Conservation (phyloP, 2,329 filamentous ascomycete species). For the Aspergillus oerlinghausenensis region DNA sequence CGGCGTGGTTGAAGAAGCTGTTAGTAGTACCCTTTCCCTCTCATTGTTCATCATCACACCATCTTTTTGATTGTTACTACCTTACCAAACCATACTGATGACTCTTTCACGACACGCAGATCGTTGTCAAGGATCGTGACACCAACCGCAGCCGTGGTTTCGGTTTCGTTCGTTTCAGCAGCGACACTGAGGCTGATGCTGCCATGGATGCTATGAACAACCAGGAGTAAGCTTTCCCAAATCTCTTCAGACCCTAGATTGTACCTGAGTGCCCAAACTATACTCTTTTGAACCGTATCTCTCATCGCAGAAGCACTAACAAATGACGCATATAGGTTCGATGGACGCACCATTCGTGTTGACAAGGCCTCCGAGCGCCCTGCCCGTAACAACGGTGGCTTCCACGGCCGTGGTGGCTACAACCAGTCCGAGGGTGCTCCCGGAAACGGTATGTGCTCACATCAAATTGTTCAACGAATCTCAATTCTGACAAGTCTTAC, state of each 20-base stretch:
- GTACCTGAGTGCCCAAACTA: not conserved
- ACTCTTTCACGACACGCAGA: slow-evolving; percentile 49
- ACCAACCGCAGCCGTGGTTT: slow-evolving; percentile 96
- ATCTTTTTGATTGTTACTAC: slow-evolving; percentile 1
- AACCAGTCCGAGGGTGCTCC: slow-evolving; percentile 35
- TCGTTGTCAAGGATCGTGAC: slow-evolving; percentile 96
- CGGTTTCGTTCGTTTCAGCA: slow-evolving; percentile 85
- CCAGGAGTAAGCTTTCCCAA: slow-evolving; percentile 60
- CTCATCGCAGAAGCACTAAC: slow-evolving; percentile 5
- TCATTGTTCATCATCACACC: slow-evolving; percentile 4
- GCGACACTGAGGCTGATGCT: slow-evolving; percentile 38
- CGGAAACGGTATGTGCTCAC: slow-evolving; percentile 13
- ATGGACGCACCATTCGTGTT: slow-evolving; percentile 89
- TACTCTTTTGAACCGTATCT: slow-evolving; percentile 14
- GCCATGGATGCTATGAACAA: slow-evolving; percentile 44
- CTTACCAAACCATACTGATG: slow-evolving; percentile 6
- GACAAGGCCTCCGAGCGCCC: slow-evolving; percentile 87
- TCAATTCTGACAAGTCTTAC: not conserved
- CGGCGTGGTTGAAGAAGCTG: slow-evolving; percentile 88
- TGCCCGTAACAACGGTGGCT: slow-evolving; percentile 51
- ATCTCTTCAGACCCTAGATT: not conserved
- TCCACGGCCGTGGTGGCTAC: slow-evolving; percentile 44
- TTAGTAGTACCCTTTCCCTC: slow-evolving; percentile 50
- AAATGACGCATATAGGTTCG: slow-evolving; percentile 60
- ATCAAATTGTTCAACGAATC: not conserved